Evolutionary conservation across 352 stramenopile species (phyloP).

Genomic region (Pythium utonaiense): DNA sequence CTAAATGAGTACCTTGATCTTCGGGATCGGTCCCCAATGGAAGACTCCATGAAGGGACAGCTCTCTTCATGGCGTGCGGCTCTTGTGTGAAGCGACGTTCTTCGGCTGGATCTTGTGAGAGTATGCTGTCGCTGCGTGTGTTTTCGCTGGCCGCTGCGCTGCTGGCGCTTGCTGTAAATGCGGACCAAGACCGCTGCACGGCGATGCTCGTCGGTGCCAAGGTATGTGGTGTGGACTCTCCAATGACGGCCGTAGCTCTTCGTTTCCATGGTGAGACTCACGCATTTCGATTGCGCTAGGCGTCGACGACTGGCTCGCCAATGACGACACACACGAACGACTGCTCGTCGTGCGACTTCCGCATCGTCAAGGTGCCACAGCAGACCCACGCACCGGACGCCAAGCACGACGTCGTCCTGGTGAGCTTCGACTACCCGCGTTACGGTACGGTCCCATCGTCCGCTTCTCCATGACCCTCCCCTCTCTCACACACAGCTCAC

Average conservation of each 20-base stretch:
- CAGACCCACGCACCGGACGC: constrained; percentile 38
- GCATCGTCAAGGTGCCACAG: constrained; percentile 66
- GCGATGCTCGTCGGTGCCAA: constrained; percentile 14
- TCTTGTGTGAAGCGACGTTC: no score
- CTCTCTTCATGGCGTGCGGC: not conserved
- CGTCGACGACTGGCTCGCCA: constrained; percentile 51
- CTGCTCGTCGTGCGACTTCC: constrained; percentile 77
- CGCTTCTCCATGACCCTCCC: no score
- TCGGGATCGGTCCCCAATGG: not conserved
- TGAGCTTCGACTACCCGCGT: constrained; percentile 58
- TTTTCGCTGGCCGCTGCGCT: not conserved
- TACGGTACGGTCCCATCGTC: constrained; percentile 38
- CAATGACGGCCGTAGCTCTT: not conserved
- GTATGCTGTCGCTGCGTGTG: not conserved
- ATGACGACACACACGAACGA: constrained; percentile 84
- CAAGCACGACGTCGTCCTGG: constrained; percentile 55
- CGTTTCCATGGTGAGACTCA: not conserved
- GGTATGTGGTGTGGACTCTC: no score
- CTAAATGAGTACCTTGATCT: not conserved
- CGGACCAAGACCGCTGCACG: constrained; percentile 10
- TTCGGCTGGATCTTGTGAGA: not conserved
- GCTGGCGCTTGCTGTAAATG: not conserved
- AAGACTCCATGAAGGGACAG: not conserved
- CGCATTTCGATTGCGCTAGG: constrained; percentile 21
- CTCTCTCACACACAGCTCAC: no score